Evolutionary conservation across 768 basidiomycete species (phyloP).

Genomic region (Xerocomellus amylosporus): DNA sequence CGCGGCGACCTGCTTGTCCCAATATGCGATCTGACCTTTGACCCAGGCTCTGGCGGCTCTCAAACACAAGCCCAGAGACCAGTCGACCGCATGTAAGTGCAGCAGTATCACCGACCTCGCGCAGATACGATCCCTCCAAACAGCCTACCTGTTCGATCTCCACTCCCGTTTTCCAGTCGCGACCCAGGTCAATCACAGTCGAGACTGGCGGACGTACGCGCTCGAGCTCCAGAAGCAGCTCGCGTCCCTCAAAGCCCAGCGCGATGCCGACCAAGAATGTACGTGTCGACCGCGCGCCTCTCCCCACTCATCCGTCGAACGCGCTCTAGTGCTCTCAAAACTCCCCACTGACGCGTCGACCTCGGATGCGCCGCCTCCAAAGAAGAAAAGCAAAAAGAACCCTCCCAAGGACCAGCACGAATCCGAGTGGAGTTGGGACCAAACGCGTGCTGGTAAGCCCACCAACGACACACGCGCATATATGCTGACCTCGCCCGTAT

Average conservation of each 20-base stretch:
- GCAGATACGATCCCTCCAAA: background rate
- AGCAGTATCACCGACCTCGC: no score
- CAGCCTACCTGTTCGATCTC: constrained; percentile 30
- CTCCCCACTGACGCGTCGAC: constrained; percentile 11
- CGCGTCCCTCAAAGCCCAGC: constrained; percentile 15
- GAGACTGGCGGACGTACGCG: constrained; percentile 27
- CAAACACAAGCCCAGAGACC: constrained; percentile 27
- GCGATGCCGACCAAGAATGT: constrained; percentile 26
- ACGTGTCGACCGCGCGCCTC: background rate
- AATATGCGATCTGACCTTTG: background rate
- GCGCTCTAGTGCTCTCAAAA: constrained; percentile 20
- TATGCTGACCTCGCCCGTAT: background rate
- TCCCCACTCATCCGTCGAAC: background rate
- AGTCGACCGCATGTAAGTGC: constrained; percentile 22
- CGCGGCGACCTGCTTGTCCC: background rate
- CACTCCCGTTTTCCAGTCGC: constrained; percentile 24
- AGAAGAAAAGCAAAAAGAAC: constrained; percentile 29
- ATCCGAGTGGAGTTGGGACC: constrained; percentile 22
- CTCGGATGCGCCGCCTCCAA: constrained; percentile 22
- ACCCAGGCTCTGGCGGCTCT: constrained; percentile 22
- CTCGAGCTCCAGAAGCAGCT: constrained; percentile 30
- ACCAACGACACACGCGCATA: background rate
- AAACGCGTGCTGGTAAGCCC: constrained; percentile 15
- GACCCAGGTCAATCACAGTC: background rate
- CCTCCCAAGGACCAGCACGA: constrained; percentile 14